Base-by-base conservation (phyloP, 495 filamentous ascomycete genomes). In the Aspergillus nanangensis region DNA sequence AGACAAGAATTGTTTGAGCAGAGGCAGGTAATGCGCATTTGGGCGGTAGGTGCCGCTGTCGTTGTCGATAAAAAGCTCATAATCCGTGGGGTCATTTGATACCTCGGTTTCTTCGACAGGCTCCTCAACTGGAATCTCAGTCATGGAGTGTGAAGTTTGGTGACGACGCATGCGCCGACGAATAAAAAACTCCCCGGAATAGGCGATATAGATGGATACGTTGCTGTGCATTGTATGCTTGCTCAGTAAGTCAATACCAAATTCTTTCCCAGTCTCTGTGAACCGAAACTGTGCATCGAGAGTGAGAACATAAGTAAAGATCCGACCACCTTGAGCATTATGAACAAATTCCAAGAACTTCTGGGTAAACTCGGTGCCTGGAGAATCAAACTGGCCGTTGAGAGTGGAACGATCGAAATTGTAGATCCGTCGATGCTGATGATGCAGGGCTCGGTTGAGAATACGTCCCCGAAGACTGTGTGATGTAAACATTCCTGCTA, bases 221-320 rank as follows among this genome's bases (percentile, higher is more conserved):
- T 95, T 83, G 57, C 86, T 90, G 58, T 97, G 92, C 85, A 97
- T 90, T 23, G 87, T 94, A 61, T 97, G 92, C 61, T 97, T 97
- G 54, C 81, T 86, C 45, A 97, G 66, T 47, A 97, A 63, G 58
- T 96, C 91, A 45, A 97, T 88, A 22, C 90, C 88, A 45, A 96
- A 95, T 58, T 96, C 90, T 48, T 91, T 89, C 7, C 91, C 91
- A 0, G 92, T 97, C 62, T 95, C 90, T 0, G 91, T 96, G 65
- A 96, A 97, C 18, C 88, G 83, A 53, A 93, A 73, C 24, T 88
- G 72, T 4, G 82, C 85, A 53, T 97, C 92, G 14, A 96, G 74
- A 0, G 90, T 95, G 4, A 97, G 70, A 10, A 96, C 83, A 53
- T 96, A 97, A 19, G 92, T 97, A 58, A 89, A 96, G 27, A 95